Evolutionary conservation across 1,284 basidiomycete genomes (phyloP).

Genomic region (Trametes versicolor): DNA sequence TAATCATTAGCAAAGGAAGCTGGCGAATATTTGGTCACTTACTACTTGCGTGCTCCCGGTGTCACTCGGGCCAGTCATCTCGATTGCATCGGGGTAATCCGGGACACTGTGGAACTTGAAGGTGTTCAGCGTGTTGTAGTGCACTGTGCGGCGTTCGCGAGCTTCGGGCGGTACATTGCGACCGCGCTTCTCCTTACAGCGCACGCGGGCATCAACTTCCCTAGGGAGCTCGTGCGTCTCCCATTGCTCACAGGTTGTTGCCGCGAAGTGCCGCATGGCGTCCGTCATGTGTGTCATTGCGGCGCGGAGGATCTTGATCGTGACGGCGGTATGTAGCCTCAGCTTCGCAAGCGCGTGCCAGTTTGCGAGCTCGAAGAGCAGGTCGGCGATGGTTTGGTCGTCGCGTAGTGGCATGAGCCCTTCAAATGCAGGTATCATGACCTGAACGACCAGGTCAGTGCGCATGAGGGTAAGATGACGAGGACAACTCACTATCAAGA

Average conservation of each 20-base stretch:
- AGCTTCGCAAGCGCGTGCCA: constrained; percentile 48
- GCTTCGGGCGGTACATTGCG: neutral
- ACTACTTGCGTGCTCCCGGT: constrained; percentile 32
- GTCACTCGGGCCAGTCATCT: constrained; percentile 47
- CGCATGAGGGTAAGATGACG: neutral
- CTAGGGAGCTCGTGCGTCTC: constrained; percentile 40
- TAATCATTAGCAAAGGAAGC: neutral
- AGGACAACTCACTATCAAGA: constrained; percentile 36
- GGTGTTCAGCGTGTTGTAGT: constrained; percentile 13
- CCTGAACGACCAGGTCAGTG: constrained; percentile 27
- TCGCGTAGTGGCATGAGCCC: constrained; percentile 36
- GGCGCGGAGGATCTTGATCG: constrained; percentile 33
- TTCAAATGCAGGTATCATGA: constrained; percentile 44
- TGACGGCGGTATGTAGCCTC: constrained; percentile 41
- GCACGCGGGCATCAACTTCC: constrained; percentile 34
- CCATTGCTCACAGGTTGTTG: constrained; percentile 28
- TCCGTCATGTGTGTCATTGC: constrained; percentile 35
- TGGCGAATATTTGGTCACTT: neutral
- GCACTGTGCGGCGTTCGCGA: constrained; percentile 14
- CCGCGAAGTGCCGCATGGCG: constrained; percentile 33
- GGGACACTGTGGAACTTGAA: constrained; percentile 44
- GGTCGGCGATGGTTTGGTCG: too few species aligned
- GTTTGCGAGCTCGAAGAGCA: constrained; percentile 40
- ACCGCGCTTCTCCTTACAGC: neutral
- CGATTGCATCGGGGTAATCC: constrained; percentile 44